Evolutionary conservation across 805 yeast genomes (phyloP), one percentile per base, ranked within the genome.

Genomic region (Teunomyces atbi): DNA sequence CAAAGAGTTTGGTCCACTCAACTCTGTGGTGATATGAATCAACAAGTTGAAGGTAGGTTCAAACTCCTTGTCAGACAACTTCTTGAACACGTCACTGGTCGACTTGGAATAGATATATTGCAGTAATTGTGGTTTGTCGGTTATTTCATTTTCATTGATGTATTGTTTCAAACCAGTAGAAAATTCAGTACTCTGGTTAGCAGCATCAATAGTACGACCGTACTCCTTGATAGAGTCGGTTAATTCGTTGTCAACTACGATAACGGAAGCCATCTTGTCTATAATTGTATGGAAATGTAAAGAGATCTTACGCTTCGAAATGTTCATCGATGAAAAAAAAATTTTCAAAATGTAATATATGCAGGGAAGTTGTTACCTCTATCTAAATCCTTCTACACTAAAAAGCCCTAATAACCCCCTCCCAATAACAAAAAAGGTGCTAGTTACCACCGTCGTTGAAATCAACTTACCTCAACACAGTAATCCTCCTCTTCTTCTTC

Each of bases 41-140:
- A 69, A 57, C 55, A 73, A 64, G 54, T 72, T 69, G 60, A 71
- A 68, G n/a, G 75, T 60, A 19, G 76, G 71, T 58, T 73, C 77
- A 45, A 73, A 73, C 46, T 71, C 77, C 49, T 64, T 70, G 59
- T 73, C 76, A 41, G 65, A 58, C 54, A 73, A 66, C 45, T 64
- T 60, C 27, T 59, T 55, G 50, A 73, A 62, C 16, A 46, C 55
- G n/a, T 58, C 60, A 34, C 64, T 57, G 12, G 56, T 54, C 21
- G 73, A 58, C 11, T 57, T 55, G 20, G 73, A 57, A 47, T 62
- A 55, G 42, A 72, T 56, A 29, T 51, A 55, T 28, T 58, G 43
- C 36, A 63, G 59, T 52, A 72, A 59, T 41, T 57, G 65, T 15
- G 51, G 41, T 48, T 64, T 62, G 52, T 69, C 54, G 44, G 55